Percentiles rank a stretch among this genome's conserved stretches.
Conservation (phyloP, 139 green algal species). For the Asterochloris sp. region DNA sequence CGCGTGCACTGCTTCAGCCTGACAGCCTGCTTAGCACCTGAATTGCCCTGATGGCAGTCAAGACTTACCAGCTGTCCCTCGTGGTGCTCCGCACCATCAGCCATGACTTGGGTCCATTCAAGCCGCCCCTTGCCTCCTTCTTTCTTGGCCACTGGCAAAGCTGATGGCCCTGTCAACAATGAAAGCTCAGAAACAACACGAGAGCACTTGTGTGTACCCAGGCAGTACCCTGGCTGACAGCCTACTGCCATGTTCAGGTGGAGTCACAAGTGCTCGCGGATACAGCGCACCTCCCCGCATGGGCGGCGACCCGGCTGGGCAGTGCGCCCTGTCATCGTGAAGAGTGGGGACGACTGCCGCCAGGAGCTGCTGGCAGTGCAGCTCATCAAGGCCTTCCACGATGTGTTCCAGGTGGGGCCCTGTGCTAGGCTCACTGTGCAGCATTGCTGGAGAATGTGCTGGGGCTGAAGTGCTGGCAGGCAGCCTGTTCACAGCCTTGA, state of each 20-base stretch:
- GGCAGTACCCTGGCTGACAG: neutral
- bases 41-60: no score
- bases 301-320: conserved; percentile 80
- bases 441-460: neutral
- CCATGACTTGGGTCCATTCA: no score
- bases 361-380: conserved; percentile 97
- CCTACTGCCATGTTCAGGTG: conserved; percentile 13
- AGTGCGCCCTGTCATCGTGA: conserved; percentile 94
- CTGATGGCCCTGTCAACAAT: no score
- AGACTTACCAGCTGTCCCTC: no score
- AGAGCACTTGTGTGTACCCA: no score
- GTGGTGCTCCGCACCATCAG: no score
- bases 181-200: no score
- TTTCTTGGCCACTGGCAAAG: no score
- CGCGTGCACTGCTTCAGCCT: no score
- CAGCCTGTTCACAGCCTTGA: neutral
- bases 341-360: conserved; percentile 95
- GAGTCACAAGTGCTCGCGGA: conserved; percentile 33
- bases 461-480: neutral
- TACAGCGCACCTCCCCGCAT: conserved; percentile 72
- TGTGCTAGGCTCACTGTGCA: no score
- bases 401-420: conserved; percentile 63
- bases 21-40: no score
- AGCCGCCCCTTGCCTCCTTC: no score
- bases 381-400: conserved; percentile 80